These are phyloP conservation scores for Puccinia coronata DNA, from an alignment of 1,284 basidiomycete species.

Conservation along the genomic window DNA sequence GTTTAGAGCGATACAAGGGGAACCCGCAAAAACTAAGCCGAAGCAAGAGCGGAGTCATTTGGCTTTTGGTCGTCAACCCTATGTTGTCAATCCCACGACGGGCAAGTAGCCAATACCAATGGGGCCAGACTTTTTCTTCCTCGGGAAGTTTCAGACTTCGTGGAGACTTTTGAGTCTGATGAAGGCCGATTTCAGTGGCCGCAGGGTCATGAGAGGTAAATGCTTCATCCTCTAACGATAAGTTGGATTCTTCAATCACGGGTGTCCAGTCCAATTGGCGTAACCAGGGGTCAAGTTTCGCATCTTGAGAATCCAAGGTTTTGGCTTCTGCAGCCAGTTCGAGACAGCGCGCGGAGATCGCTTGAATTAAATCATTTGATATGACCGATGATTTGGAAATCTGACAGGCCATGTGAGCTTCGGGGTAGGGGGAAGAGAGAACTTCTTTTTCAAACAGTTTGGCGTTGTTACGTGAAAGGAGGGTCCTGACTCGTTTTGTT, in stretches of 20 bases:
- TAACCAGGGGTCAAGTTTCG: constrained; percentile 51
- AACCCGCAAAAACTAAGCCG: constrained; percentile 82
- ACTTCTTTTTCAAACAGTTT: constrained; percentile 50
- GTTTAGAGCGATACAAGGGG: constrained; percentile 80
- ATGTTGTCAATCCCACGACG: constrained; percentile 62
- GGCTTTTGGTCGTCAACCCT: constrained; percentile 82
- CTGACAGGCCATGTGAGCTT: constrained; percentile 32
- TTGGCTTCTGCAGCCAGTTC: constrained; percentile 51
- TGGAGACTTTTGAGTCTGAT: constrained; percentile 11
- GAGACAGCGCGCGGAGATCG: constrained; percentile 10
- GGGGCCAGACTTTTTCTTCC: constrained; percentile 66
- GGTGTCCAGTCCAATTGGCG: constrained; percentile 55
- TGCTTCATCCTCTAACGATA: not conserved
- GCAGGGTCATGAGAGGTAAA: not conserved
- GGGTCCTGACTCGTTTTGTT: constrained; percentile 36
- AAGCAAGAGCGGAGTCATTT: constrained; percentile 80
- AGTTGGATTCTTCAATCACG: constrained; percentile 47
- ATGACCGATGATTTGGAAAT: constrained; percentile 22
- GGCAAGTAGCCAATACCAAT: constrained; percentile 92
- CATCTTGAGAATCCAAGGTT: not conserved
- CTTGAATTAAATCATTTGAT: not conserved
- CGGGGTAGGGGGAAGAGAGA: constrained; percentile 49
- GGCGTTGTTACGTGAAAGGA: constrained; percentile 30
- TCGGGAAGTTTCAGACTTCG: constrained; percentile 12
- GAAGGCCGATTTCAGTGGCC: not conserved